Evolutionary conservation across 257 asterid species (phyloP).

Genomic region (Salvia rosmarinus): DNA sequence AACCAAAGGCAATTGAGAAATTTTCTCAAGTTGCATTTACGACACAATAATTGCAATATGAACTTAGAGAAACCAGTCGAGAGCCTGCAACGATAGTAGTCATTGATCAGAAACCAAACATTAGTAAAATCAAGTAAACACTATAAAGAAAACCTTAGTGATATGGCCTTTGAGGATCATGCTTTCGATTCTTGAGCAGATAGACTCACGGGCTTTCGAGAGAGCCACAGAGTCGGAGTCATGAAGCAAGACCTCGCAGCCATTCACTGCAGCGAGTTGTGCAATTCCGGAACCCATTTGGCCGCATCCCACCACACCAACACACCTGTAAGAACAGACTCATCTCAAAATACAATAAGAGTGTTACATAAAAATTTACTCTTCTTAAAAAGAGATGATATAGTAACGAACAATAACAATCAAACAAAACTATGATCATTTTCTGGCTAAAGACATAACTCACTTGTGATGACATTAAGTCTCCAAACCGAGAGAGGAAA

Average conservation of each 20-base stretch:
- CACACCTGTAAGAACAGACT: conserved; percentile 48
- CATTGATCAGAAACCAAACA: background rate
- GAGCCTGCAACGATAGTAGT: background rate
- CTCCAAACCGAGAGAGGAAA: background rate
- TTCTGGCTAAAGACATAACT: background rate
- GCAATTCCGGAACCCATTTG: conserved; percentile 98
- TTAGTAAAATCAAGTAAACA: background rate
- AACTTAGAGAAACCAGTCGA: background rate
- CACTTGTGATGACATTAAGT: background rate
- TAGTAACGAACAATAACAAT: background rate
- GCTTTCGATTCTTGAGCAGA: conserved; percentile 61
- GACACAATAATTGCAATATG: background rate
- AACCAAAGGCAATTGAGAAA: background rate
- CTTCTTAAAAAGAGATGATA: background rate
- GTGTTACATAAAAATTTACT: background rate
- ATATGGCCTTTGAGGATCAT: conserved; percentile 60
- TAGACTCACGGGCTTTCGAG: conserved; percentile 55
- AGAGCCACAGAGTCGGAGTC: conserved; percentile 71
- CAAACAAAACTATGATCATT: background rate
- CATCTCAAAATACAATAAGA: background rate
- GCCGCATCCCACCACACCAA: conserved; percentile 88
- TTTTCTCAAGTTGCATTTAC: background rate
- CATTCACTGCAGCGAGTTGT: conserved; percentile 74
- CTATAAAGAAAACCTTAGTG: conserved; percentile 51
- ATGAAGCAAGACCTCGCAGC: conserved; percentile 70